These are phyloP conservation scores for Hirschioporus abietinus DNA, from an alignment of 768 basidiomycete species.

Conservation along the genomic window DNA sequence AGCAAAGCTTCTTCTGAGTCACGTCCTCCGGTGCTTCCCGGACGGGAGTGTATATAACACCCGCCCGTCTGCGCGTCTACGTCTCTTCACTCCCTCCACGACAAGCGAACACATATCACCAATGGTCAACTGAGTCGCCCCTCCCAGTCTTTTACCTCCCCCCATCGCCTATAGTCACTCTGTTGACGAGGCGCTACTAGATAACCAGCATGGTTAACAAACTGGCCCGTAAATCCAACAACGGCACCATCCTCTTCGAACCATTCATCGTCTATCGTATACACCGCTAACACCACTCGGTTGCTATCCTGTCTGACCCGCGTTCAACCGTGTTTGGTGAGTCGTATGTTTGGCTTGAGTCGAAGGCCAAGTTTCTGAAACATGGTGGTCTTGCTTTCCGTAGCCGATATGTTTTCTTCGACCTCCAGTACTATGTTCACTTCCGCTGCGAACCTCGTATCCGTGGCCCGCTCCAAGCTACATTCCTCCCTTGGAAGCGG, in stretches of 20 bases:
- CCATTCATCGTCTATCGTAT: conserved; percentile 85
- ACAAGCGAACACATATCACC: conserved; percentile 26
- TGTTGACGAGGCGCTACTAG: conserved; percentile 23
- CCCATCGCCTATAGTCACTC: conserved; percentile 21
- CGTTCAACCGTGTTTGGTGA: conserved; percentile 4
- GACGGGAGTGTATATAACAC: background rate
- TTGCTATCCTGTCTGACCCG: conserved; percentile 1
- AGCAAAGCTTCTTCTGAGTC: conserved; percentile 9
- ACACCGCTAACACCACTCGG: conserved; percentile 43
- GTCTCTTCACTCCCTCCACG: conserved; percentile 22
- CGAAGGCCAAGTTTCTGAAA: conserved; percentile 2
- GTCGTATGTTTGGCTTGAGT: conserved; percentile 8
- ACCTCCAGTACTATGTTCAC: conserved; percentile 15
- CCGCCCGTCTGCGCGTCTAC: conserved; percentile 15
- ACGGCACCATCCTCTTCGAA: conserved; percentile 85
- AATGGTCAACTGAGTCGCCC: conserved; percentile 27
- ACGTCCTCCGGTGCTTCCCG: conserved; percentile 12
- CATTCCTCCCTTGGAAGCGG: conserved; percentile 50
- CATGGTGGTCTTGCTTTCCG: conserved; percentile 18
- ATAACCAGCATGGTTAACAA: conserved; percentile 72
- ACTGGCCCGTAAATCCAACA: conserved; percentile 73
- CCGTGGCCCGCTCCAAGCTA: conserved; percentile 71
- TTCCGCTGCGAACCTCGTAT: conserved; percentile 39
- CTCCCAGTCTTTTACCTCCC: conserved; percentile 17
- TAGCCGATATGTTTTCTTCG: conserved; percentile 12